Conservation (phyloP, 2,329 filamentous ascomycete genomes). For the Clonostachys sp. region DNA sequence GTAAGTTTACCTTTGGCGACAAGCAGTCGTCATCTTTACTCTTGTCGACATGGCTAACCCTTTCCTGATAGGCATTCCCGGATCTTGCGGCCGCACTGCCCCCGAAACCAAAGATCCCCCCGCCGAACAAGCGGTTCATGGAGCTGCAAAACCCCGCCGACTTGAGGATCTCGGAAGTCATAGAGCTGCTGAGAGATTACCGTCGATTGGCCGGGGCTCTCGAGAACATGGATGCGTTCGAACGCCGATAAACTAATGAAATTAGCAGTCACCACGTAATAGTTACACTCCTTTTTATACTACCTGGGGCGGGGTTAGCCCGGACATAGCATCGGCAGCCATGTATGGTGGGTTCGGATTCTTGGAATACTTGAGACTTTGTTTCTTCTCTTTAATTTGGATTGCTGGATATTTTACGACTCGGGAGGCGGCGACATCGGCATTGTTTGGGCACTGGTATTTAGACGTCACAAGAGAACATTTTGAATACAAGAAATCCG, state of each 20-base stretch:
- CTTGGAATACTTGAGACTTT: no score
- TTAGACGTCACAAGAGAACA: no score
- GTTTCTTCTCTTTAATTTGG: no score
- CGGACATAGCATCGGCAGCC: no score
- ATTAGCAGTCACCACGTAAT: no score
- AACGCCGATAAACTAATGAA: conserved; percentile 16
- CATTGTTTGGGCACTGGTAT: no score
- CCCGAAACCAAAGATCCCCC: conserved; percentile 55
- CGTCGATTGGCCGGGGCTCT: conserved; percentile 63
- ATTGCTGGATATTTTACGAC: no score
- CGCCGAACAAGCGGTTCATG: conserved; percentile 70
- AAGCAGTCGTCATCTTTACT: not conserved
- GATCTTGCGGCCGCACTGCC: conserved; percentile 52
- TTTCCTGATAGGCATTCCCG: conserved; percentile 47
- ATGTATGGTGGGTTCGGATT: no score
- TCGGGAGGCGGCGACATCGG: no score
- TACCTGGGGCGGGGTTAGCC: no score
- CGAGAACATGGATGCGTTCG: conserved; percentile 58
- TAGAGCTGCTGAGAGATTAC: conserved; percentile 70
- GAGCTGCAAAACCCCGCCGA: conserved; percentile 67
- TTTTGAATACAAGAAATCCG: no score
- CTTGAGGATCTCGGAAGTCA: conserved; percentile 67
- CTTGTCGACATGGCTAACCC: conserved; percentile 3
- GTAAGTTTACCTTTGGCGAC: conserved; percentile 30
- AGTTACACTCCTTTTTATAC: no score